Evolutionary conservation across 306 rosid species (phyloP), one percentile per base, ranked within the genome.

Genomic region (Cucumis sativus): DNA sequence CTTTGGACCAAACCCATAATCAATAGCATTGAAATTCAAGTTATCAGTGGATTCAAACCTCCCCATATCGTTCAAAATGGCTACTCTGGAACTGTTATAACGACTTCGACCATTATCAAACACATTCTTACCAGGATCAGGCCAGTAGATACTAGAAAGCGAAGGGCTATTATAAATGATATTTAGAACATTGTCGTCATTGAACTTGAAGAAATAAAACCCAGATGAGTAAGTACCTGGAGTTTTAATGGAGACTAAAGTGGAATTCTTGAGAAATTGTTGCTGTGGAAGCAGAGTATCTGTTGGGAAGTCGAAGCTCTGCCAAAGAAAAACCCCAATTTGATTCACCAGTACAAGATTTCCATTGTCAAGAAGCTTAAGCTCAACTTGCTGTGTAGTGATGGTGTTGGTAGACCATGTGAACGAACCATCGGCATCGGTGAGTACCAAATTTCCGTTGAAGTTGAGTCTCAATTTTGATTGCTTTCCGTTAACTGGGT

Each of bases 251-350:
- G 89, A 80, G 28, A 82, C 76, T n/a, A 82, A 75, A 10, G 63
- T 20, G 6, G 85, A 56, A 39, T 49, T 12, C 62, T 82, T 80
- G 2, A 79, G 75, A 9, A 84, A 66, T n/a, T 0, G 63, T 64
- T 86, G 91, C 8, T 57, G 76, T 0, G 91, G 89, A 75, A 88
- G 83, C 1, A 88, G 84, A 4, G 88, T 86, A 55, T 88, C 82
- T 0, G 84, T 86, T 0, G 91, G 91, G 14, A 51, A 63, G 37
- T 84, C 82, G 77, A 85, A 86, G 51, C 88, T 88, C 80, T 84
- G 79, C 89, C 91, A 86, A 23, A 84, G 40, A 17, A 43, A 0
- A 1, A 8, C 6, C 13, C 81, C 86, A 17, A 28, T 16, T 18
- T 6, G 10, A 16, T 83, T 45, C 5, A 17, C 25, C 16, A 87